A percentile compares a stretch with the other conserved stretches of the same genome.
These are phyloP conservation scores for Polytrichum formosum DNA, from an alignment of 225 moss, liverwort and hornwort genomes.

Conservation along the genomic window DNA sequence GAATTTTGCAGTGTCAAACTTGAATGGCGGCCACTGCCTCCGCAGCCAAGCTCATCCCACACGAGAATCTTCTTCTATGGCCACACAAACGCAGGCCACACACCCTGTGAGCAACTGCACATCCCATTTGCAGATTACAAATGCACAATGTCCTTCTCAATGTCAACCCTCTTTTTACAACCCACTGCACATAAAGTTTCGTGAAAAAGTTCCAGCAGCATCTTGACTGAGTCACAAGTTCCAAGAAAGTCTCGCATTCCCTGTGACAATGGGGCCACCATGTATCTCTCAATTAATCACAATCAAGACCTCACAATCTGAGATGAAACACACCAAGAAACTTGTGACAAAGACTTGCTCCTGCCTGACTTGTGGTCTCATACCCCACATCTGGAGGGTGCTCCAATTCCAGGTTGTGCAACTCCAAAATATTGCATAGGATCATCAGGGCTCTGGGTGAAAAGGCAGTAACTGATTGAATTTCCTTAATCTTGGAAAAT, in stretches of 20 bases:
- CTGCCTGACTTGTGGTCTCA: background rate
- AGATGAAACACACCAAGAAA: background rate
- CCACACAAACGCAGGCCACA: slow-evolving; percentile 20
- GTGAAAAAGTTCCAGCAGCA: background rate
- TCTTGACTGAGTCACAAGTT: background rate
- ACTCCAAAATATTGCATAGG: too few relatives aligned
- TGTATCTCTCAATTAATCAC: background rate
- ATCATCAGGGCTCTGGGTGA: too few relatives aligned
- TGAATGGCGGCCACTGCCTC: slow-evolving; percentile 2
- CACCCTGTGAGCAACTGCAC: slow-evolving; percentile 17
- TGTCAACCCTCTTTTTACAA: too few relatives aligned
- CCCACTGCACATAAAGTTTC: background rate
- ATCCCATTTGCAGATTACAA: background rate
- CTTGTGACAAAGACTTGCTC: background rate
- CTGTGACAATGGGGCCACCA: background rate
- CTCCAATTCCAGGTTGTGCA: too few relatives aligned
- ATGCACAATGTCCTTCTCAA: too few relatives aligned
- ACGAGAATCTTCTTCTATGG: slow-evolving; percentile 21
- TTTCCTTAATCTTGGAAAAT: too few relatives aligned
- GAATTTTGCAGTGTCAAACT: background rate
- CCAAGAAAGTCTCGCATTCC: background rate
- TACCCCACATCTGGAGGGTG: too few relatives aligned
- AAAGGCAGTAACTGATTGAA: too few relatives aligned
- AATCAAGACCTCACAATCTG: background rate
- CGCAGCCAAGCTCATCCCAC: slow-evolving; percentile 7